Conservation (phyloP, 1,139 yeast species). For the Debaryomyces udenii region DNA sequence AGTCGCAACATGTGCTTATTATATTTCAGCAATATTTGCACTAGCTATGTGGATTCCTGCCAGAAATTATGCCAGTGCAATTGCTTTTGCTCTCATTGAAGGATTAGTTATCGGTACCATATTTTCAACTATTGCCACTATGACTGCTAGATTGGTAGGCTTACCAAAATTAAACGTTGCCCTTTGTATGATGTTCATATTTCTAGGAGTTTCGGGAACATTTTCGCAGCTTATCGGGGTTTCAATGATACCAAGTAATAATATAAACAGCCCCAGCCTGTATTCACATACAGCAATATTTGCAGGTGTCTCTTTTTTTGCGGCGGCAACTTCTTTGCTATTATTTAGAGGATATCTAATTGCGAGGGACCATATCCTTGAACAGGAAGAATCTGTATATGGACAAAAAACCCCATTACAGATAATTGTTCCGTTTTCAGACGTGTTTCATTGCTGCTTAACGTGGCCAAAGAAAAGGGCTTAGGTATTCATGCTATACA, state of each 20-base stretch:
- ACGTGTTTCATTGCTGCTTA: background rate
- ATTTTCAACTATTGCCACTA: conserved; percentile 33
- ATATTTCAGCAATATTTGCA: conserved; percentile 26
- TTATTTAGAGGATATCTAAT: conserved; percentile 52
- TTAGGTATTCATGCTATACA: too few relatives aligned
- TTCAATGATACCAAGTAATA: too few relatives aligned
- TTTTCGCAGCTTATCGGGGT: too few relatives aligned
- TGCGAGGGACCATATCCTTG: conserved; percentile 41
- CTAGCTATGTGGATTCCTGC: conserved; percentile 43
- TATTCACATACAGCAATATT: conserved; percentile 55
- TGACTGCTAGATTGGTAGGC: conserved; percentile 47
- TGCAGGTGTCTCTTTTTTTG: conserved; percentile 53
- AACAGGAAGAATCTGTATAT: conserved; percentile 22
- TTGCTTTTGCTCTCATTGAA: conserved; percentile 27
- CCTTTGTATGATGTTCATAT: conserved; percentile 51
- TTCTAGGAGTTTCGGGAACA: conserved; percentile 49
- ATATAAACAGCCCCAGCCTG: conserved; percentile 44
- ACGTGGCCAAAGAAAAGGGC: conserved; percentile 5
- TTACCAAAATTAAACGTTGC: conserved; percentile 50
- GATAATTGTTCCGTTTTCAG: conserved; percentile 20
- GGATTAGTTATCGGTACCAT: conserved; percentile 35
- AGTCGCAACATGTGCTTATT: conserved; percentile 28
- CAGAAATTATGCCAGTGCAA: conserved; percentile 31
- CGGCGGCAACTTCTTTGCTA: conserved; percentile 39
- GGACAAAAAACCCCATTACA: conserved; percentile 11